These are phyloP conservation scores for Hypsizygus ulmarius DNA, from an alignment of 1,284 basidiomycete genomes.

Conservation along the genomic window DNA sequence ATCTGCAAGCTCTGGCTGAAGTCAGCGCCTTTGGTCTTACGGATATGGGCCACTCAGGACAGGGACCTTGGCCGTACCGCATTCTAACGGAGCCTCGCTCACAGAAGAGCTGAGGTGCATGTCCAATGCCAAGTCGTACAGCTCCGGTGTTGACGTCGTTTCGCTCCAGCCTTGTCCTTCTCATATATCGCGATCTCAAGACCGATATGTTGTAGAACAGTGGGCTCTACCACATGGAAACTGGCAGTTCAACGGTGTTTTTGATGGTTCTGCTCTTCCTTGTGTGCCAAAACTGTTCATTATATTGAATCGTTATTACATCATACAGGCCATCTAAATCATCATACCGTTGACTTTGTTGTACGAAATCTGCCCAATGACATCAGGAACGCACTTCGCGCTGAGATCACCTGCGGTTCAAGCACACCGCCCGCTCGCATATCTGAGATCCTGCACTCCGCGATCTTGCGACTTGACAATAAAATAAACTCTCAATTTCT, in stretches of 20 bases:
- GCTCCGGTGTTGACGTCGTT: conserved; percentile 38
- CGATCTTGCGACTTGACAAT: conserved; percentile 36
- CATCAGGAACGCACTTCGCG: conserved; percentile 40
- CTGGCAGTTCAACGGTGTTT: conserved; percentile 54
- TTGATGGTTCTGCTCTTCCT: conserved; percentile 43
- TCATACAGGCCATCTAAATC: conserved; percentile 54
- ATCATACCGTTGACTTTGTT: conserved; percentile 49
- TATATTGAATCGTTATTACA: not conserved
- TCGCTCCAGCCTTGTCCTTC: conserved; percentile 53
- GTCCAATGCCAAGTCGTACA: conserved; percentile 22
- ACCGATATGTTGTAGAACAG: conserved; percentile 46
- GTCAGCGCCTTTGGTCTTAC: conserved; percentile 29
- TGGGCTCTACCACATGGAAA: conserved; percentile 49
- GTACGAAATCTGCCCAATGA: conserved; percentile 37
- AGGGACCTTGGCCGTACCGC: conserved; percentile 54
- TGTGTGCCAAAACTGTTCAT: not conserved
- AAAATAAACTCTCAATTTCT: conserved; percentile 45
- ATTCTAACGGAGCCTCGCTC: conserved; percentile 39
- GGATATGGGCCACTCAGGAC: conserved; percentile 52
- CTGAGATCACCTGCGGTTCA: conserved; percentile 27
- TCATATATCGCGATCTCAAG: conserved; percentile 38
- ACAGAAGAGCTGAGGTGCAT: conserved; percentile 35
- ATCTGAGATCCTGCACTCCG: conserved; percentile 34
- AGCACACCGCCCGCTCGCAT: conserved; percentile 32
- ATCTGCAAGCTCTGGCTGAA: conserved; percentile 40